Percentiles rank a stretch among this genome's conserved stretches.
phyloP scores from a whole-genome alignment of 2,329 filamentous ascomycete genomes.

The Teratosphaeria nubilosa region DNA sequence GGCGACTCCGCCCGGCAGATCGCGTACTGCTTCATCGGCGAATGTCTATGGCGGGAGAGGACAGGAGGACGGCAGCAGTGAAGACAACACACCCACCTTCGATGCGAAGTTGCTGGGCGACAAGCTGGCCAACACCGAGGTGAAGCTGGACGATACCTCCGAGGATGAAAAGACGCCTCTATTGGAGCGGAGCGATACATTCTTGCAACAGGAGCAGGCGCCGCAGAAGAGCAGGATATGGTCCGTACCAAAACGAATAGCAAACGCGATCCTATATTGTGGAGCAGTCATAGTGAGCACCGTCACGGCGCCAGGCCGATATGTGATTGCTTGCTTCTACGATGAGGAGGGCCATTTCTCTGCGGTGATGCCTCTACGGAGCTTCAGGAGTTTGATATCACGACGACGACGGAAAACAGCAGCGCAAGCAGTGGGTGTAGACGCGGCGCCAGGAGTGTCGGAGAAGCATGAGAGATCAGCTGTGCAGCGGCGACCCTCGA shows the following conservation, averaged over 20 bases:
- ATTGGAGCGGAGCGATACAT: slow-evolving; percentile 29
- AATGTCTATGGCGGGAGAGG: slow-evolving; percentile 7
- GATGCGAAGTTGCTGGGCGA: slow-evolving; percentile 15
- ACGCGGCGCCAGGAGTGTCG: slow-evolving; percentile 20
- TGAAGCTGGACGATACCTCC: slow-evolving; percentile 5
- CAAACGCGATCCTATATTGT: slow-evolving; percentile 61
- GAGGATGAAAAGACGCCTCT: slow-evolving; percentile 61
- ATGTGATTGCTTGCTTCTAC: slow-evolving; percentile 73
- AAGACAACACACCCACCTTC: slow-evolving; percentile 5
- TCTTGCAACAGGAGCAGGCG: background rate
- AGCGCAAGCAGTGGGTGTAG: slow-evolving; percentile 21
- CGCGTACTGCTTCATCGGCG: slow-evolving; percentile 29
- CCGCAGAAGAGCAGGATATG: slow-evolving; percentile 10
- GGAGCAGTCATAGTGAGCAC: slow-evolving; percentile 70
- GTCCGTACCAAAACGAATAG: slow-evolving; percentile 46
- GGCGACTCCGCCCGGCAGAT: slow-evolving; percentile 45
- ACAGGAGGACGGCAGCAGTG: slow-evolving; percentile 3
- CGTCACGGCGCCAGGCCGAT: slow-evolving; percentile 68
- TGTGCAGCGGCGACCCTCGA: slow-evolving; percentile 21
- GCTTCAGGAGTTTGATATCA: slow-evolving; percentile 43
- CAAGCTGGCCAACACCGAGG: slow-evolving; percentile 5
- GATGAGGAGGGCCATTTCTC: slow-evolving; percentile 71
- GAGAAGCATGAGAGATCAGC: slow-evolving; percentile 22
- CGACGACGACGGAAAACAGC: slow-evolving; percentile 23
- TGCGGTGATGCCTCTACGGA: slow-evolving; percentile 61